These are phyloP conservation scores for Globisporangium middletonii DNA, from an alignment of 352 stramenopile genomes.

Conservation along the genomic window DNA sequence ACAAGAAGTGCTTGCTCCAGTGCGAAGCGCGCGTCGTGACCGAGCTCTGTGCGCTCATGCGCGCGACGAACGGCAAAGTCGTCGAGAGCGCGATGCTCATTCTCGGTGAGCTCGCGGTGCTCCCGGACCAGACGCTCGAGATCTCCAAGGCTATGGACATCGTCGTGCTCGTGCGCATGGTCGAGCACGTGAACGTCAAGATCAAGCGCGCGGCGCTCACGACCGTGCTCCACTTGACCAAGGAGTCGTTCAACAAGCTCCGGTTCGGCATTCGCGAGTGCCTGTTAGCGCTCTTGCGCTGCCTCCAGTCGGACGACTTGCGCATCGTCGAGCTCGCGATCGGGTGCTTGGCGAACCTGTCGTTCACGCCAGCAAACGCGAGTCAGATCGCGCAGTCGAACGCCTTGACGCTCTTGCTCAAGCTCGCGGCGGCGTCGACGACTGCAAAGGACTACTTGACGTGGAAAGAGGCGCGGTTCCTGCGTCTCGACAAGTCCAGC, in stretches of 20 bases:
- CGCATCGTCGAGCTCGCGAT: conserved; percentile 55
- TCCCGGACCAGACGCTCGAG: conserved; percentile 57
- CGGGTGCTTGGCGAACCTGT: conserved; percentile 62
- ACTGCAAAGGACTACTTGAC: conserved; percentile 47
- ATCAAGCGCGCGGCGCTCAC: conserved; percentile 50
- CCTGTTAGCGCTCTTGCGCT: conserved; percentile 40
- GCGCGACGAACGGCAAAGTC: conserved; percentile 55
- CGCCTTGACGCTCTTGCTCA: conserved; percentile 39
- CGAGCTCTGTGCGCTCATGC: conserved; percentile 55
- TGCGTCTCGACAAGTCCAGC: conserved; percentile 14
- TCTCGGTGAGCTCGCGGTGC: conserved; percentile 53
- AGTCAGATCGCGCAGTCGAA: conserved; percentile 32
- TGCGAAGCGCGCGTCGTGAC: conserved; percentile 45
- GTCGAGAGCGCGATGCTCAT: conserved; percentile 70
- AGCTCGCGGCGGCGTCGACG: conserved; percentile 37
- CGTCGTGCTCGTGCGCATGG: conserved; percentile 47
- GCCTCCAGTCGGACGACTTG: conserved; percentile 52
- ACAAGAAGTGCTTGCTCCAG: conserved; percentile 63
- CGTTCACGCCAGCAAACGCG: conserved; percentile 43
- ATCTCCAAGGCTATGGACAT: conserved; percentile 69
- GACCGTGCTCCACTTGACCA: conserved; percentile 54
- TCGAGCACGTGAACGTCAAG: conserved; percentile 52
- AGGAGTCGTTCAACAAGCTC: conserved; percentile 76
- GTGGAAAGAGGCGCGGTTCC: conserved; percentile 29
- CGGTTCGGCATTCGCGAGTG: conserved; percentile 58